Conservation (phyloP, 805 yeast genomes). For the Candida ipomoeae region DNA sequence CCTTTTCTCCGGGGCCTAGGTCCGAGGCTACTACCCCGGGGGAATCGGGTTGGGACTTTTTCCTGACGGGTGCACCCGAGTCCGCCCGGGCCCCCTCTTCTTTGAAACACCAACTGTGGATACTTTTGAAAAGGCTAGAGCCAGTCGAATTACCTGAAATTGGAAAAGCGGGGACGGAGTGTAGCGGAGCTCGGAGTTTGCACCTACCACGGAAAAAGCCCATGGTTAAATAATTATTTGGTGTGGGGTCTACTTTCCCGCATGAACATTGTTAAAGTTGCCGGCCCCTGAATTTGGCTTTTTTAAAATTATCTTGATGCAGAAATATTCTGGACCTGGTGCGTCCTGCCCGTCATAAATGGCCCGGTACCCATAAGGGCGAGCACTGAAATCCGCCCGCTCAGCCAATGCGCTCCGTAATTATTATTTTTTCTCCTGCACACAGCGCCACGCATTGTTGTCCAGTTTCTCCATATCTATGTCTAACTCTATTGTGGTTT, state of each 20-base stretch:
- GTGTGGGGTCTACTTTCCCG: background rate
- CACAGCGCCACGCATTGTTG: background rate
- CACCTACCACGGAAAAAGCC: background rate
- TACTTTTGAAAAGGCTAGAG: background rate
- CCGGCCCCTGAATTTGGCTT: too few relatives aligned
- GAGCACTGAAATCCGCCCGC: background rate
- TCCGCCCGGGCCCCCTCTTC: background rate
- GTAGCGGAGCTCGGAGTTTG: slow-evolving; percentile 3
- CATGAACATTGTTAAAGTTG: too few relatives aligned
- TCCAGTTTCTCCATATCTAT: too few relatives aligned
- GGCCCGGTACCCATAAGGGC: background rate
- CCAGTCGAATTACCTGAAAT: background rate
- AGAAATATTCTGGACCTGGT: background rate
- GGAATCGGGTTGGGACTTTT: background rate
- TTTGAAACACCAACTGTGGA: too few relatives aligned
- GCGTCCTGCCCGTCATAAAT: background rate
- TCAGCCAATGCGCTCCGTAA: too few relatives aligned
- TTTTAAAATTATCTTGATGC: background rate
- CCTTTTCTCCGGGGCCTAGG: slow-evolving; percentile 4
- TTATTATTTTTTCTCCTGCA: too few relatives aligned
- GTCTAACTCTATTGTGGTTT: too few relatives aligned
- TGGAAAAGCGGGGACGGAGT: slow-evolving; percentile 1
- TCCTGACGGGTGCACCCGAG: background rate
- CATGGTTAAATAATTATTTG: background rate
- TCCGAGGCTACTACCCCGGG: slow-evolving; percentile 2